A percentile compares a stretch with the other conserved stretches of the same genome.
Conservation (phyloP, 768 basidiomycete genomes). For the Mycena latifolia region DNA sequence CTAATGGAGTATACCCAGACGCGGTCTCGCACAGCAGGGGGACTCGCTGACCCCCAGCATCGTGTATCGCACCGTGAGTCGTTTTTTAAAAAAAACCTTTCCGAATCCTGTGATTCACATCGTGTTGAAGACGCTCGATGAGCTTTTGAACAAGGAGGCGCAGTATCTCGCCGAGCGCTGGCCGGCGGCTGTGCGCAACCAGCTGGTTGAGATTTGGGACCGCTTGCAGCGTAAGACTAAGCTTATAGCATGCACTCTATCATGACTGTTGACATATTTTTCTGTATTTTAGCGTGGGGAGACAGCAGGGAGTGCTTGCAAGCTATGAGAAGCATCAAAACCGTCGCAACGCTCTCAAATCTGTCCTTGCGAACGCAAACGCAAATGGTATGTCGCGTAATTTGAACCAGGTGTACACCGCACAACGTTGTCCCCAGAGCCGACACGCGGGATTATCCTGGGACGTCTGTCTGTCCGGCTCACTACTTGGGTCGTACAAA, state of each 20-base stretch:
- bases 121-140: constrained; percentile 24
- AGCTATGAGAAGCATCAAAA: constrained; percentile 32
- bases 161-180: constrained; percentile 6
- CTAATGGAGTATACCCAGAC: constrained; percentile 8
- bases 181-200: constrained; percentile 28
- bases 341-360: constrained; percentile 30
- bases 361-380: constrained; percentile 28
- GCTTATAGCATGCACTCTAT: neutral
- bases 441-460: constrained; percentile 32
- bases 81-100: neutral
- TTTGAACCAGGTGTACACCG: neutral
- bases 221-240: constrained; percentile 16
- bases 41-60: constrained; percentile 14
- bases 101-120: neutral
- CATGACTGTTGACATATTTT: neutral
- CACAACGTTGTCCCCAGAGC: constrained; percentile 12
- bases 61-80: constrained; percentile 29
- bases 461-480: constrained; percentile 33
- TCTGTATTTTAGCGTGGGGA: constrained; percentile 26
- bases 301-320: constrained; percentile 29
- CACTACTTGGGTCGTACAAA: constrained; percentile 23
- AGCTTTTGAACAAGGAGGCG: constrained; percentile 20
- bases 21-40: constrained; percentile 27
- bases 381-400: constrained; percentile 24
- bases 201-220: constrained; percentile 30